Conservation (phyloP, 768 basidiomycete species). For the Boletus sensibilis region DNA sequence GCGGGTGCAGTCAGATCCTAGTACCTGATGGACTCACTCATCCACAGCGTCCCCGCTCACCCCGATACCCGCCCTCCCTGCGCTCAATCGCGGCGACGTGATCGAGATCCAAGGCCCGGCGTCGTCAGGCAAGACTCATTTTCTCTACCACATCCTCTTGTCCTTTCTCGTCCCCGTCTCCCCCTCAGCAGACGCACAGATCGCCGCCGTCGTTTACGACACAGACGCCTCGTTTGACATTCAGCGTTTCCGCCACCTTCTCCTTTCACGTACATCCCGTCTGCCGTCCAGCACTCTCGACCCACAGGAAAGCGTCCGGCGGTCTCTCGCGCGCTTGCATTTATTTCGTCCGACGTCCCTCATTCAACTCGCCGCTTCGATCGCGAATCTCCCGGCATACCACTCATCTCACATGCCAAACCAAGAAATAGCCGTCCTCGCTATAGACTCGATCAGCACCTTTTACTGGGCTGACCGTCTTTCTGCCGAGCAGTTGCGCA, state of each 20-base stretch:
- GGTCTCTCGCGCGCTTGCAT: conserved; percentile 55
- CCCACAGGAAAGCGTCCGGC: conserved; percentile 32
- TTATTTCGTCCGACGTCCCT: conserved; percentile 70
- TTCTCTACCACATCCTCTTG: conserved; percentile 65
- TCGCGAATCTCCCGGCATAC: conserved; percentile 56
- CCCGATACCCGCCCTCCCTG: conserved; percentile 19
- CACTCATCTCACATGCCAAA: conserved; percentile 48
- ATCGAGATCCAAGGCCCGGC: conserved; percentile 77
- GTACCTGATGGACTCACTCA: conserved; percentile 27
- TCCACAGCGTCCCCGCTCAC: conserved; percentile 30
- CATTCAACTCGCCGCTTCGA: conserved; percentile 64
- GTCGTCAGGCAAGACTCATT: conserved; percentile 73
- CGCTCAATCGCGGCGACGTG: conserved; percentile 56
- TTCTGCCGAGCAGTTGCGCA: conserved; percentile 51
- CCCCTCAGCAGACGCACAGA: conserved; percentile 39
- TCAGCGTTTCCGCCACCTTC: conserved; percentile 49
- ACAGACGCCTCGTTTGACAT: conserved; percentile 66
- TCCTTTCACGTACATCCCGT: conserved; percentile 45
- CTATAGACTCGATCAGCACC: conserved; percentile 72
- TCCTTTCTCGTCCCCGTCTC: conserved; percentile 54
- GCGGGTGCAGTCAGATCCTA: conserved; percentile 4
- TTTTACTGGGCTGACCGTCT: conserved; percentile 81
- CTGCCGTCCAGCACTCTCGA: conserved; percentile 18
- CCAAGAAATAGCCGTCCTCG: conserved; percentile 61
- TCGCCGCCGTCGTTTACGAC: conserved; percentile 68